These are phyloP conservation scores for Cercospora sesami DNA, from an alignment of 2,329 filamentous ascomycete species.

Conservation along the genomic window DNA sequence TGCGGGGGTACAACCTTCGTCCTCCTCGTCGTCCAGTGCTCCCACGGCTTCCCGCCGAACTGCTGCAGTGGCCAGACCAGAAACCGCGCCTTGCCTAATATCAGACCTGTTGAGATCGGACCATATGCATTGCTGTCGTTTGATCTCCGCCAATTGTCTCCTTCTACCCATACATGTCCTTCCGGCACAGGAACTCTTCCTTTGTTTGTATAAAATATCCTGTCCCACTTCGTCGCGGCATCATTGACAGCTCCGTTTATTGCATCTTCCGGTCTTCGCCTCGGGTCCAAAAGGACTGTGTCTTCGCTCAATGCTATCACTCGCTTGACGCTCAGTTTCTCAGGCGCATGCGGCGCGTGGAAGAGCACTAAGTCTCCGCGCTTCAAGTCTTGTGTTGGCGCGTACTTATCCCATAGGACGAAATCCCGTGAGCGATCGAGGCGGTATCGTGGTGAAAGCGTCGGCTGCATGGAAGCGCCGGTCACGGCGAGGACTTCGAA, in stretches of 20 bases:
- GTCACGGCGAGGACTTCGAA: constrained; percentile 42
- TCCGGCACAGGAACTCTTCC: constrained; percentile 64
- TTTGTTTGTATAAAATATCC: constrained; percentile 25
- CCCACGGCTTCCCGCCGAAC: constrained; percentile 54
- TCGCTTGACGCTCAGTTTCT: constrained; percentile 73
- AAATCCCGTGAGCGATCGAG: constrained; percentile 43
- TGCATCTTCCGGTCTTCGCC: constrained; percentile 37
- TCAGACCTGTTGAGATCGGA: constrained; percentile 64
- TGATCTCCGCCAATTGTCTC: constrained; percentile 73
- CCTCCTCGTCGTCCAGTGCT: constrained; percentile 53
- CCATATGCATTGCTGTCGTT: constrained; percentile 90
- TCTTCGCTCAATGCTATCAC: constrained; percentile 81
- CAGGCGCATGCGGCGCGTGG: constrained; percentile 63
- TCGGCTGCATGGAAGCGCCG: constrained; percentile 50
- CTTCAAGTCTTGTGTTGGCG: constrained; percentile 34
- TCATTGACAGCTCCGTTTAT: constrained; percentile 39
- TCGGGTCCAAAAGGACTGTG: constrained; percentile 61
- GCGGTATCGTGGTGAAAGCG: constrained; percentile 46
- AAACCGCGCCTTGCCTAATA: constrained; percentile 72
- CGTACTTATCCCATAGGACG: constrained; percentile 42
- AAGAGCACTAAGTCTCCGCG: constrained; percentile 50
- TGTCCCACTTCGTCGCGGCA: constrained; percentile 34
- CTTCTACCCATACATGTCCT: constrained; percentile 93
- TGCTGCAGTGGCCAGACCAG: constrained; percentile 68
- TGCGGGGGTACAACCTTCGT: constrained; percentile 44